phyloP scores from a whole-genome alignment of 1,139 yeast genomes.

The Magnusiomyces clavatus region DNA sequence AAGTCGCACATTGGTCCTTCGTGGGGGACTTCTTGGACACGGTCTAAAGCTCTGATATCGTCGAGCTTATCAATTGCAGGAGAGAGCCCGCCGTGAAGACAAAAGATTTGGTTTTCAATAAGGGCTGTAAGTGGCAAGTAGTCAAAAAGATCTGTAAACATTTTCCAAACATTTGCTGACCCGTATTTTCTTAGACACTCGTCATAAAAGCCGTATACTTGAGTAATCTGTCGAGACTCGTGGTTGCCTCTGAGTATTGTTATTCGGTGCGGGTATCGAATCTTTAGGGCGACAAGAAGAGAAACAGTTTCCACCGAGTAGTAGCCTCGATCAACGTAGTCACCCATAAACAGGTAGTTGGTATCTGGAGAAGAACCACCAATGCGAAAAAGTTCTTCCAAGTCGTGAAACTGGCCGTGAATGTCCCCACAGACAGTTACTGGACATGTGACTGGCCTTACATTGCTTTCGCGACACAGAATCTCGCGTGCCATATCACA shows the following conservation, averaged over 20 bases:
- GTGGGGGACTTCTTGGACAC: slow-evolving; percentile 96
- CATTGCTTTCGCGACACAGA: slow-evolving; percentile 84
- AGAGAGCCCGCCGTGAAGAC: slow-evolving; percentile 94
- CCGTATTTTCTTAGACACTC: slow-evolving; percentile 96
- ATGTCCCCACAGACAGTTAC: slow-evolving; percentile 99
- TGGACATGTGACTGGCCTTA: slow-evolving; percentile 91
- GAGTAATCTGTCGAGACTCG: slow-evolving; percentile 94
- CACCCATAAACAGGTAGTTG: slow-evolving; percentile 77
- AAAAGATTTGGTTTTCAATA: slow-evolving; percentile 75
- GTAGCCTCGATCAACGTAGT: slow-evolving; percentile 95
- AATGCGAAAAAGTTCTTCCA: slow-evolving; percentile 74
- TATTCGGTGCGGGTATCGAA: slow-evolving; percentile 87
- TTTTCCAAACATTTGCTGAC: slow-evolving; percentile 88
- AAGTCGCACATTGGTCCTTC: slow-evolving; percentile 99
- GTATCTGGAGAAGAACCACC: slow-evolving; percentile 89
- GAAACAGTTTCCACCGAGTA: slow-evolving; percentile 88
- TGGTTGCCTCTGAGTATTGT: slow-evolving; percentile 95
- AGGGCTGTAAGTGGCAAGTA: slow-evolving; percentile 91
- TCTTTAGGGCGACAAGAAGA: slow-evolving; percentile 70
- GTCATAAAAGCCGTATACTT: slow-evolving; percentile 96
- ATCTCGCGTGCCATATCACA: slow-evolving; percentile 64
- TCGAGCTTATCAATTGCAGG: slow-evolving; percentile 88
- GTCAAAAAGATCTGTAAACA: slow-evolving; percentile 75
- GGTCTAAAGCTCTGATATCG: slow-evolving; percentile 77
- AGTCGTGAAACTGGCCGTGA: slow-evolving; percentile 94